Base-by-base conservation (phyloP, 495 filamentous ascomycete genomes). In the Penicillium salamii region DNA sequence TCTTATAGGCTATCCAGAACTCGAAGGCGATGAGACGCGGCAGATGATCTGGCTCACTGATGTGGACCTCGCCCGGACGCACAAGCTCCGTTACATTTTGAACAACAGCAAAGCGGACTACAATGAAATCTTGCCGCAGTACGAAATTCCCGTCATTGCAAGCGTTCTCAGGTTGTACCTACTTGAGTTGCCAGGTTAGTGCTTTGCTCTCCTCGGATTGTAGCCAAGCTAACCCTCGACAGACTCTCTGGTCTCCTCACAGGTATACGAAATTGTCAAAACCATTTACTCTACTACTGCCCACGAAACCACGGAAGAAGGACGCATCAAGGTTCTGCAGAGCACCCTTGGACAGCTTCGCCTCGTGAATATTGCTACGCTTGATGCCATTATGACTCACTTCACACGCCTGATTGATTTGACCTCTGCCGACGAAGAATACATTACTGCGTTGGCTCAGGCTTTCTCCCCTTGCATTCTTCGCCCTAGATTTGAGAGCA, bases 201-300 rank as follows among this genome's bases (percentile, higher is more conserved):
- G 8, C 14, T 46, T 12, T 42, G 7, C 12, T 14, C 28, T n/a
- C 23, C 17, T 48, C 36, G 61, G 56, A 28, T 19, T 14, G 18
- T 11, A 20, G 6, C 36, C 3, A 28, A 18, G 21, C 42, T 63
- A 36, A 60, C 33, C n/a, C 9, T 14, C 17, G 9, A 13, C 56
- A 89, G 93, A 99, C 67, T 97, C 93, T 17, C 81, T 99, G 49
- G 95, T 99, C 53, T 97, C 95, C 40, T 96, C 90, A 19, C 91
- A 96, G 63, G 90, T 97, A 52, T 99, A 99, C 67, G 93, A 99
- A 76, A 97, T 99, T 63, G 86, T 99, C 58, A 90, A 96, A 66
- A 97, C 89, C 1, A 95, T 97, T 48, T 99, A 99, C 69, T 76
- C 77, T 13, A 75, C 78, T 17, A 86, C 83, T 42, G 90, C 88